Evolutionary conservation across 2,329 filamentous ascomycete genomes (phyloP), one percentile per base, ranked within the genome.

Genomic region (Chrysosporium queenslandicum): DNA sequence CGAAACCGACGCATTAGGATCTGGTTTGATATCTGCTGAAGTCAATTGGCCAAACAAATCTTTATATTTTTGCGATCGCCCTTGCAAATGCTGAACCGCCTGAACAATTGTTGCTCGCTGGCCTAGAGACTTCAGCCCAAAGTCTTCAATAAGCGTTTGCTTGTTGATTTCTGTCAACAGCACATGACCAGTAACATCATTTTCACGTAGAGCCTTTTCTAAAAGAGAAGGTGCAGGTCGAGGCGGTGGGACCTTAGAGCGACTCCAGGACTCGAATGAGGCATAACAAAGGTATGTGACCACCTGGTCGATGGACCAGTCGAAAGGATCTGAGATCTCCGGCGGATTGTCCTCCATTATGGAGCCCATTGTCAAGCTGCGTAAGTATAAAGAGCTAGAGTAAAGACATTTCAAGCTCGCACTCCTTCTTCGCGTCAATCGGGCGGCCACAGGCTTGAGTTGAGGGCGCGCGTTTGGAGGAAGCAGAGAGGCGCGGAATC

Each of bases 261-360:
- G 58, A 8, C 64, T 61, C 68, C 70, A 72, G 48, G 65, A 62
- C 8, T 78, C 74, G 45, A 72, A 71, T 2, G 72, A 63, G 1
- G 71, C 61, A 20, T 76, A 73, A 63, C 83, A 87, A 2, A 94
- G 72, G 61, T 83, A 81, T 14, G 73, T 64, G 8, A 85, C 77
- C 9, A 94, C 79, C 32, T 81, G 75, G 34, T 85, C 80, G 29
- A 82, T 74, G 32, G 77, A 77, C 88, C 88, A 94, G 50, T 76
- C 62, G 66, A 82, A 85, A n/a, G 88, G 87, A 67, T 94, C 87
- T 14, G 21, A 37, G 21, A 11, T 16, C 20, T 47, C 37, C 52
- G 29, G 18, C 1, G 25, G 14, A 20, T n/a, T 25, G n/a, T 42
- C 29, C 20, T 42, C 46, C 46, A 53, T 53, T 25, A 18, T 20